These are phyloP conservation scores for Daldinia concentrica DNA, from an alignment of 495 filamentous ascomycete species.

Conservation along the genomic window DNA sequence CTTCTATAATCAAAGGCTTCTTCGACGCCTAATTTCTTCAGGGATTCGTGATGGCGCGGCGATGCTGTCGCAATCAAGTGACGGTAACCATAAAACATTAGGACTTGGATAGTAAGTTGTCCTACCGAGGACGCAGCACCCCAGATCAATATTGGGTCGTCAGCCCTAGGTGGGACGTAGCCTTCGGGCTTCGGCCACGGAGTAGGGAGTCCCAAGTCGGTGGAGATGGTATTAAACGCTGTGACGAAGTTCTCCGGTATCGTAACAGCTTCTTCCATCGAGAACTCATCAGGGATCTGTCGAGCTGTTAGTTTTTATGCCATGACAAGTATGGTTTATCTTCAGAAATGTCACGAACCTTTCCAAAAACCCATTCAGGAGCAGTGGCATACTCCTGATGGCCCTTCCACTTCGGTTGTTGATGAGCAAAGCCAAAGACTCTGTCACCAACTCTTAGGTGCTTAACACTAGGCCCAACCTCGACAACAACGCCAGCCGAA, in stretches of 20 bases:
- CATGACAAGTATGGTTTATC: neutral
- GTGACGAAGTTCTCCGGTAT: slow-evolving; percentile 64
- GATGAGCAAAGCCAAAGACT: slow-evolving; percentile 61
- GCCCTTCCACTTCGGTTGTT: slow-evolving; percentile 49
- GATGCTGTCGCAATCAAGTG: slow-evolving; percentile 60
- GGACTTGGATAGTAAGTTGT: slow-evolving; percentile 58
- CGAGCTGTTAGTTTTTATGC: slow-evolving; percentile 9
- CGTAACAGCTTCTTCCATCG: slow-evolving; percentile 57
- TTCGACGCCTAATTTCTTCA: slow-evolving; percentile 55
- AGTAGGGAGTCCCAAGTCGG: slow-evolving; percentile 55
- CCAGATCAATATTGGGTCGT: slow-evolving; percentile 60
- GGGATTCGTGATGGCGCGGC: slow-evolving; percentile 51
- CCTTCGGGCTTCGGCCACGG: slow-evolving; percentile 57
- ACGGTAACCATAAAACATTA: slow-evolving; percentile 59
- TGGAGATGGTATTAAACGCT: slow-evolving; percentile 56
- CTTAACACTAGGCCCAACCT: slow-evolving; percentile 53
- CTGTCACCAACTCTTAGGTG: slow-evolving; percentile 52
- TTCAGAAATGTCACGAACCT: slow-evolving; percentile 28
- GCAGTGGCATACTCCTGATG: slow-evolving; percentile 58
- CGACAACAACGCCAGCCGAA: slow-evolving; percentile 56
- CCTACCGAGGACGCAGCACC: slow-evolving; percentile 64
- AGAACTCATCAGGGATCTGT: slow-evolving; percentile 50
- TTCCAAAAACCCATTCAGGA: slow-evolving; percentile 47
- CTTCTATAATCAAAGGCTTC: slow-evolving; percentile 59
- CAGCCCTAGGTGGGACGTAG: slow-evolving; percentile 42